A percentile compares a stretch with the other conserved stretches of the same genome.
Conservation (phyloP, 2,329 filamentous ascomycete species). For the Zymoseptoria tritici region DNA sequence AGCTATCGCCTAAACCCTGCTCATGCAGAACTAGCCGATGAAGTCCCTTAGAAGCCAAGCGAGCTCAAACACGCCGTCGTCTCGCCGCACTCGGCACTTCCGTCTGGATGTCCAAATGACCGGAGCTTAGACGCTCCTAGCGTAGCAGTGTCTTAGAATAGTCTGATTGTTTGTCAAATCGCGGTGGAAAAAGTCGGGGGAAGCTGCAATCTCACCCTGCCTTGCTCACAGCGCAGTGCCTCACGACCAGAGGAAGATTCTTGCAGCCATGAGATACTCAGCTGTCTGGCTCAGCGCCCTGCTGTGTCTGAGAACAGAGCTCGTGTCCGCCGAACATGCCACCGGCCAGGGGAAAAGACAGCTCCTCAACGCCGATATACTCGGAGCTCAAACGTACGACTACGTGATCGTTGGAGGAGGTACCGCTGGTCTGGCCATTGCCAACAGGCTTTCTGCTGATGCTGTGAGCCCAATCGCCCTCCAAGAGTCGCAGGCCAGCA, state of each 20-base stretch:
- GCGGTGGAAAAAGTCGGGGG: neutral
- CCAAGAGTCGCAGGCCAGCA: no score
- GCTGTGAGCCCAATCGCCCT: neutral
- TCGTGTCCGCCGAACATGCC: neutral
- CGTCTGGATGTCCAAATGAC: no score
- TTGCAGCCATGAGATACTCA: neutral
- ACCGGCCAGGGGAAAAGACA: neutral
- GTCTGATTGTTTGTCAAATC: neutral
- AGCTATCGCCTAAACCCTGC: neutral
- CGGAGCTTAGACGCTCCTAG: neutral
- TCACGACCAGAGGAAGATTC: neutral
- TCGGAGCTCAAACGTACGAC: slow-evolving; percentile 1
- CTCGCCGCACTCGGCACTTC: no score
- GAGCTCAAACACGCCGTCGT: neutral
- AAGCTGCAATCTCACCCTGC: neutral
- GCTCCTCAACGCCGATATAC: neutral
- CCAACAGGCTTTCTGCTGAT: slow-evolving; percentile 2
- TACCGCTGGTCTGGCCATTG: slow-evolving; percentile 2
- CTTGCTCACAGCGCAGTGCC: neutral
- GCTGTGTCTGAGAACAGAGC: neutral
- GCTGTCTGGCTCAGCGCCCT: neutral
- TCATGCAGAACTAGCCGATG: neutral
- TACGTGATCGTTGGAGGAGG: slow-evolving; percentile 8
- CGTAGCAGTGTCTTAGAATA: neutral
- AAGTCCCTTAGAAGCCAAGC: neutral